Evolutionary conservation across 2,329 filamentous ascomycete species (phyloP).

Genomic region (Ramularia endophylla): DNA sequence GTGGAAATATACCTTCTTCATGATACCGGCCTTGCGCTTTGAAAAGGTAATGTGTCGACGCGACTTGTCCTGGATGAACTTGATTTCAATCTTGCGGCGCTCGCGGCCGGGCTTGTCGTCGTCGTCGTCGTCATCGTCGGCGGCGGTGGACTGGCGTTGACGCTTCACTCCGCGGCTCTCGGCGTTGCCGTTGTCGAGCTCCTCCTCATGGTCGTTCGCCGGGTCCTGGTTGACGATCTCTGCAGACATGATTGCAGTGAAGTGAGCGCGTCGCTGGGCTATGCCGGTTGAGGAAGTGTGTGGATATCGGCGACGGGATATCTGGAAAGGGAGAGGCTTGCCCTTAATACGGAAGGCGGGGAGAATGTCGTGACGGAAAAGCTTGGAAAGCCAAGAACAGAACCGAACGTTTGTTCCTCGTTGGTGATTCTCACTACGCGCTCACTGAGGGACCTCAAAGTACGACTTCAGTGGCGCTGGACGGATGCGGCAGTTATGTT

Average conservation of each 20-base stretch:
- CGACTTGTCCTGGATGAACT: conserved; percentile 99
- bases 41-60: conserved; percentile 99
- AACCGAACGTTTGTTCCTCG: no score
- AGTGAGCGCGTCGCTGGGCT: no score
- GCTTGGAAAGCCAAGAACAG: no score
- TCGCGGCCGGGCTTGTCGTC: conserved; percentile 97
- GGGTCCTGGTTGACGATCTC: conserved; percentile 19
- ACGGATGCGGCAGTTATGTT: no score
- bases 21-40: conserved; percentile 99
- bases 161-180: conserved; percentile 82
- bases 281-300: no score
- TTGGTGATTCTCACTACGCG: no score
- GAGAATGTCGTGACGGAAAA: no score
- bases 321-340: no score
- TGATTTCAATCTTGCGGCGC: conserved; percentile 99
- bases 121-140: conserved; percentile 90
- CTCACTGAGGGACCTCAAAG: no score
- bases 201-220: conserved; percentile 37
- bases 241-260: conserved; percentile 14
- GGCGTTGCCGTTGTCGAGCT: conserved; percentile 63
- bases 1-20: conserved; percentile 79
- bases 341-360: no score
- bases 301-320: no score
- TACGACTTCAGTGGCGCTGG: no score
- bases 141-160: conserved; percentile 62